phyloP scores from a whole-genome alignment of 2,329 filamentous ascomycete genomes.

The Alternaria atra region DNA sequence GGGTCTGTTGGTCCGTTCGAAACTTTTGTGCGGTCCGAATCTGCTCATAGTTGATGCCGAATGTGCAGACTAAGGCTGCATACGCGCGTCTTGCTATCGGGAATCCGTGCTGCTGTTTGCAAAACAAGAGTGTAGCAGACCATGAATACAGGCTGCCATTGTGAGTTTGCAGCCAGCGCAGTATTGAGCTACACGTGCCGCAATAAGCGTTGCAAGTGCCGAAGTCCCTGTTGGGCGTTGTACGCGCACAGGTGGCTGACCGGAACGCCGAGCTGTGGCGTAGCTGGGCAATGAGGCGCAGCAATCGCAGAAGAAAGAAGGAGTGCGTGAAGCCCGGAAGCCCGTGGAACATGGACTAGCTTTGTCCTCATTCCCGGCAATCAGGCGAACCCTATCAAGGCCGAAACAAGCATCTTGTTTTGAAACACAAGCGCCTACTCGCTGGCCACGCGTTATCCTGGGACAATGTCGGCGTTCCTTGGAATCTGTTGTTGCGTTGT shows the following conservation, averaged over 20 bases:
- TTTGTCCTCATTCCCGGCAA: background rate
- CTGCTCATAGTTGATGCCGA: background rate
- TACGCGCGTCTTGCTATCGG: background rate
- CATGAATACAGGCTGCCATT: background rate
- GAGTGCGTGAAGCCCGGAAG: background rate
- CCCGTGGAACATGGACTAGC: background rate
- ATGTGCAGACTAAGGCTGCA: background rate
- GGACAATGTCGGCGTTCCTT: background rate
- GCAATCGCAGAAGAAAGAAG: conserved; percentile 1
- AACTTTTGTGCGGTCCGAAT: conserved; percentile 4
- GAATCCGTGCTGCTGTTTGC: background rate
- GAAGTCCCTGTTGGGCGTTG: background rate
- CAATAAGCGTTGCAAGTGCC: background rate
- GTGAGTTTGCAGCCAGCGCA: background rate
- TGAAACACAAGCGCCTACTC: background rate
- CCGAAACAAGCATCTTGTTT: background rate
- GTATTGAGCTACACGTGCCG: background rate
- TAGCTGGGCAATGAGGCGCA: conserved; percentile 4
- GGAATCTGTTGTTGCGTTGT: background rate
- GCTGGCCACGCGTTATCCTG: background rate
- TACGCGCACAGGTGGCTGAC: background rate
- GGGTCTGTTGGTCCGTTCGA: background rate
- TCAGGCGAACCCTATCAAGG: background rate
- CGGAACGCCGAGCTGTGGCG: conserved; percentile 1
- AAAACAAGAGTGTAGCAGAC: background rate